phyloP scores from a whole-genome alignment of 257 asterid genomes.

The Nicotiana noctiflora region DNA sequence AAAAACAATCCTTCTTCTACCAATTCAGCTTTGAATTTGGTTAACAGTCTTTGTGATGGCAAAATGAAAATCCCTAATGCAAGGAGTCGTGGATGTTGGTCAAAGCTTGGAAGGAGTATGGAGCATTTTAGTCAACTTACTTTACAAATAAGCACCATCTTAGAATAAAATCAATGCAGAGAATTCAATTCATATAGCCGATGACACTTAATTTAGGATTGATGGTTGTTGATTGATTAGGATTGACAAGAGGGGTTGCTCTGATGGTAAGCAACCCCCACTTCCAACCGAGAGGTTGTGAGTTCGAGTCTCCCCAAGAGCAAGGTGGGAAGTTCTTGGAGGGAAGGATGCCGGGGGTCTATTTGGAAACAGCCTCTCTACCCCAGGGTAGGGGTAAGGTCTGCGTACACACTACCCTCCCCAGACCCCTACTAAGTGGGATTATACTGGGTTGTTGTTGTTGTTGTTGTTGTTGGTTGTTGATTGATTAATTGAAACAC shows the following conservation, averaged over 20 bases:
- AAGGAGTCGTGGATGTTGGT: background rate
- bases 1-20: background rate
- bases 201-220: background rate
- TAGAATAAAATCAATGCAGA: background rate
- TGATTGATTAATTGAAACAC: background rate
- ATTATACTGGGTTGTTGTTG: too few relatives aligned
- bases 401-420: too few relatives aligned
- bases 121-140: background rate
- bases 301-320: too few relatives aligned
- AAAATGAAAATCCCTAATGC: background rate
- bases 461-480: too few relatives aligned
- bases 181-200: background rate
- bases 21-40: background rate
- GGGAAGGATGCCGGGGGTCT: too few relatives aligned
- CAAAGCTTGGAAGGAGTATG: background rate
- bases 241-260: too few relatives aligned
- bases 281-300: too few relatives aligned
- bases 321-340: too few relatives aligned
- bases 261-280: too few relatives aligned
- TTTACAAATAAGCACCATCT: background rate
- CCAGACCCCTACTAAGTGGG: too few relatives aligned
- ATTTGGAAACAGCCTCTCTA: too few relatives aligned
- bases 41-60: background rate
- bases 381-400: too few relatives aligned
- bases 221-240: background rate